Percentiles rank a stretch among this genome's conserved stretches.
phyloP scores from a whole-genome alignment of 176 grass and related monocot genomes.

The Ensete glaucum region DNA sequence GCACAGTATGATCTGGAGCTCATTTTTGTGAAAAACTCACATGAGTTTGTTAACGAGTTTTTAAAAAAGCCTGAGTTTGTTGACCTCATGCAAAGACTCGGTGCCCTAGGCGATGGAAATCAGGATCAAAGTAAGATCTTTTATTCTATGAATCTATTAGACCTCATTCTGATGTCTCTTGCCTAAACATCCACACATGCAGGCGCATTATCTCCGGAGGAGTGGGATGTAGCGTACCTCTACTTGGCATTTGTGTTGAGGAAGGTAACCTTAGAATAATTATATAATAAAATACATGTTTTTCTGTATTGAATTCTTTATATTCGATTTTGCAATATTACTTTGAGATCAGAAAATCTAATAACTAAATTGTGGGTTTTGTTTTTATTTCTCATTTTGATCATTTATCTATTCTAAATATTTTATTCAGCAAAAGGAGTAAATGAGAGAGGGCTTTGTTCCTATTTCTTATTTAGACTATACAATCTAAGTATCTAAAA shows the following conservation, averaged over 20 bases:
- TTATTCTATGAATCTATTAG: not conserved
- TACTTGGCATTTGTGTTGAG: slow-evolving; percentile 81
- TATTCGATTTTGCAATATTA: too few relatives aligned
- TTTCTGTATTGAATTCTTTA: too few relatives aligned
- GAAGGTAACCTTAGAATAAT: slow-evolving; percentile 36
- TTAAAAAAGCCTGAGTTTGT: slow-evolving; percentile 68
- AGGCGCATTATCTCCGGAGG: slow-evolving; percentile 72
- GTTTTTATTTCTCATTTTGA: too few relatives aligned
- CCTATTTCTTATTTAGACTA: too few relatives aligned
- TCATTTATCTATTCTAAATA: too few relatives aligned
- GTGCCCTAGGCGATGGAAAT: slow-evolving; percentile 78
- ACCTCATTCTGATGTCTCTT: not conserved
- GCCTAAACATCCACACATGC: slow-evolving; percentile 13
- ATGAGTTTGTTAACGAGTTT: slow-evolving; percentile 82
- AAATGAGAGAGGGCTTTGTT: too few relatives aligned
- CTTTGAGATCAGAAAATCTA: too few relatives aligned
- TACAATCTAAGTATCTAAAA: too few relatives aligned
- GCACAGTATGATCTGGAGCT: slow-evolving; percentile 76
- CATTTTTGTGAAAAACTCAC: slow-evolving; percentile 80
- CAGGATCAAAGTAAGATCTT: slow-evolving; percentile 54
- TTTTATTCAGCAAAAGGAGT: too few relatives aligned
- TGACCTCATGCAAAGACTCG: slow-evolving; percentile 84
- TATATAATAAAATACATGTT: too few relatives aligned
- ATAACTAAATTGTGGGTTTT: too few relatives aligned
- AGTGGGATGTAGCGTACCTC: slow-evolving; percentile 94